These are phyloP conservation scores for Colletotrichum cordylinicola DNA, from an alignment of 2,329 filamentous ascomycete species.

Conservation along the genomic window DNA sequence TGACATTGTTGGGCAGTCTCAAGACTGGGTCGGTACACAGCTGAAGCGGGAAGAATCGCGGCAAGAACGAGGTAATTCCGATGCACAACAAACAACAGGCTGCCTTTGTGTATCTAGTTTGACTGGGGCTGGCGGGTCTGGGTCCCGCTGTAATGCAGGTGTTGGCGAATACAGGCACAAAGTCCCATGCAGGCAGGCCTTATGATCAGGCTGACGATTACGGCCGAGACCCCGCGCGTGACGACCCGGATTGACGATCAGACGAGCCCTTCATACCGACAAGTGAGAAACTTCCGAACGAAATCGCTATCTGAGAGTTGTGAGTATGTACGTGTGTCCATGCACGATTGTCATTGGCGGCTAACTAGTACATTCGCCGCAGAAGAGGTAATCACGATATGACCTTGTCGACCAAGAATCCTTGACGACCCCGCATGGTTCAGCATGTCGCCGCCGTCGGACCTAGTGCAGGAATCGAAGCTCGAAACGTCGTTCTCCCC, in stretches of 20 bases:
- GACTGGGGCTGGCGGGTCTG: background rate
- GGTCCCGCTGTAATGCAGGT: background rate
- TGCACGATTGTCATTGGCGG: background rate
- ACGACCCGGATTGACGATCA: background rate
- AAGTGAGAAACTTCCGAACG: background rate
- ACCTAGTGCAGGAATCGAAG: background rate
- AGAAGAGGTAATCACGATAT: background rate
- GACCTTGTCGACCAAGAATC: background rate
- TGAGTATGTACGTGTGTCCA: background rate
- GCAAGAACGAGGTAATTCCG: background rate
- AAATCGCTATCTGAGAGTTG: background rate
- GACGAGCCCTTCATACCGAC: background rate
- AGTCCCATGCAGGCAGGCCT: background rate
- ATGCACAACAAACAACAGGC: background rate
- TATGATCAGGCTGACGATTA: background rate
- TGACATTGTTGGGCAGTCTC: background rate
- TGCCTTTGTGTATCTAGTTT: background rate
- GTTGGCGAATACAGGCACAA: background rate
- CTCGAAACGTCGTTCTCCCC: background rate
- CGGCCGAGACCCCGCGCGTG: background rate
- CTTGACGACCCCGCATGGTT: background rate
- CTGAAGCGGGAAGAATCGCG: background rate
- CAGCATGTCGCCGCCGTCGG: background rate
- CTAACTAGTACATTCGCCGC: background rate
- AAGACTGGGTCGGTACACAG: background rate